phyloP scores from a whole-genome alignment of 2,329 filamentous ascomycete genomes.

The Plenodomus biglobosus region DNA sequence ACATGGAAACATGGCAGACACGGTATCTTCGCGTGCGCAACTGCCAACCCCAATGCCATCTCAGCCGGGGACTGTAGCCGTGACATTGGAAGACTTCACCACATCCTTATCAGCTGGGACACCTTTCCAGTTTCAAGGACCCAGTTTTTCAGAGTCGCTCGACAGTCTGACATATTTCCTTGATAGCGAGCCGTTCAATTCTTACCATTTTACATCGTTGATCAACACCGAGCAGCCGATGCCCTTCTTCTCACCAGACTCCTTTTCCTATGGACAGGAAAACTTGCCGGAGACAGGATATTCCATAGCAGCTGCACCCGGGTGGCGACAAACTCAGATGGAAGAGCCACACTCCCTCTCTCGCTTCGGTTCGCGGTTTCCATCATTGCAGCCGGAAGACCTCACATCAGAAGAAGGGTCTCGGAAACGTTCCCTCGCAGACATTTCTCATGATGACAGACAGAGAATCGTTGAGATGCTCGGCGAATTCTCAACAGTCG shows the following conservation, averaged over 20 bases:
- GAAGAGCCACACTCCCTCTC: conserved; percentile 40
- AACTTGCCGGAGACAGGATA: conserved; percentile 15
- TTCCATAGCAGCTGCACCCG: conserved; percentile 2
- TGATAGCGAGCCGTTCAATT: conserved; percentile 42
- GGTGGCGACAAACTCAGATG: conserved; percentile 17
- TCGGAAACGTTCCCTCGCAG: conserved; percentile 29
- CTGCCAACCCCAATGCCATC: conserved; percentile 14
- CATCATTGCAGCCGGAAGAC: conserved; percentile 46
- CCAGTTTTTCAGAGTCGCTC: conserved; percentile 36
- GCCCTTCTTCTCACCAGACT: conserved; percentile 47
- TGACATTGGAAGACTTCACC: conserved; percentile 18
- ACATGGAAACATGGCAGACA: conserved; percentile 30
- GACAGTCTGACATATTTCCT: conserved; percentile 45
- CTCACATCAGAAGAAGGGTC: conserved; percentile 11
- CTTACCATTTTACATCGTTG: conserved; percentile 45
- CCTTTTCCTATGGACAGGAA: conserved; percentile 36
- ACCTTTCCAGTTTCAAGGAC: conserved; percentile 12
- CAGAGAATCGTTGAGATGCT: conserved; percentile 58
- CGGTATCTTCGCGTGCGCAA: conserved; percentile 10
- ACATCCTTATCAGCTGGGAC: conserved; percentile 2
- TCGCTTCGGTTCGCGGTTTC: conserved; percentile 44
- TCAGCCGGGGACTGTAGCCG: conserved; percentile 14
- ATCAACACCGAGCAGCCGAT: conserved; percentile 48
- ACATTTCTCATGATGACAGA: conserved; percentile 40
- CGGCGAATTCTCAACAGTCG: conserved; percentile 61